Conservation (phyloP, 2,329 filamentous ascomycete genomes). For the Metarhizium anisopliae region DNA sequence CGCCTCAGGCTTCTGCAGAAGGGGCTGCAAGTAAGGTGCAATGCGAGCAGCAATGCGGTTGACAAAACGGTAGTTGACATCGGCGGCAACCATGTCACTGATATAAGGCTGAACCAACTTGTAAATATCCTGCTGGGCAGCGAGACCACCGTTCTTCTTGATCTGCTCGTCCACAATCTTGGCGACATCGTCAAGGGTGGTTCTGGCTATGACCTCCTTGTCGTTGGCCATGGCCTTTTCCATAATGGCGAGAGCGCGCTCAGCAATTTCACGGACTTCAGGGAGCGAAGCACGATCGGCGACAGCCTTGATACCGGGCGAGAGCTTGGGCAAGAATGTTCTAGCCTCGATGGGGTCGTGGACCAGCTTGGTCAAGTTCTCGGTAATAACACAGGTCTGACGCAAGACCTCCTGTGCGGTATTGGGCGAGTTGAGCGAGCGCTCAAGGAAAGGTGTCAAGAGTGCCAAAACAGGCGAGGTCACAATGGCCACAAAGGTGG, state of each 20-base stretch:
- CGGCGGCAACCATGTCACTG: constrained; percentile 75
- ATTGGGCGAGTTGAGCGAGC: constrained; percentile 81
- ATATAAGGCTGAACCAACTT: constrained; percentile 65
- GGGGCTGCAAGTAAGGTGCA: constrained; percentile 63
- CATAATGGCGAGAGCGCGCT: constrained; percentile 76
- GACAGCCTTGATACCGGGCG: constrained; percentile 86
- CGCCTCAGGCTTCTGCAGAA: constrained; percentile 55
- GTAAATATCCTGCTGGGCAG: constrained; percentile 53
- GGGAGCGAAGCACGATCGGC: constrained; percentile 82
- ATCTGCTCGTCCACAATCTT: constrained; percentile 68
- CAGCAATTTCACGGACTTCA: constrained; percentile 85
- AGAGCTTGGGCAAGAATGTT: constrained; percentile 88
- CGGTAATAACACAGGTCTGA: constrained; percentile 91
- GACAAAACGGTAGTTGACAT: constrained; percentile 74
- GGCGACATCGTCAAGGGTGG: constrained; percentile 62
- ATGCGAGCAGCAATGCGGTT: constrained; percentile 61
- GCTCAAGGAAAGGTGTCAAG: constrained; percentile 87
- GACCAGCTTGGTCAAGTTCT: constrained; percentile 96
- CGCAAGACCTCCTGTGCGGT: constrained; percentile 91
- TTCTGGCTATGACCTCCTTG: constrained; percentile 56
- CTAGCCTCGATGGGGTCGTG: constrained; percentile 91
- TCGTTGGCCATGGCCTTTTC: constrained; percentile 82
- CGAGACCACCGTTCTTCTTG: constrained; percentile 56
- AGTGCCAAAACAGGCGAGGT: constrained; percentile 92
- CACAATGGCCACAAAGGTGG: constrained; percentile 95